phyloP scores from a whole-genome alignment of 257 asterid genomes.

The Leonotis leonurus region DNA sequence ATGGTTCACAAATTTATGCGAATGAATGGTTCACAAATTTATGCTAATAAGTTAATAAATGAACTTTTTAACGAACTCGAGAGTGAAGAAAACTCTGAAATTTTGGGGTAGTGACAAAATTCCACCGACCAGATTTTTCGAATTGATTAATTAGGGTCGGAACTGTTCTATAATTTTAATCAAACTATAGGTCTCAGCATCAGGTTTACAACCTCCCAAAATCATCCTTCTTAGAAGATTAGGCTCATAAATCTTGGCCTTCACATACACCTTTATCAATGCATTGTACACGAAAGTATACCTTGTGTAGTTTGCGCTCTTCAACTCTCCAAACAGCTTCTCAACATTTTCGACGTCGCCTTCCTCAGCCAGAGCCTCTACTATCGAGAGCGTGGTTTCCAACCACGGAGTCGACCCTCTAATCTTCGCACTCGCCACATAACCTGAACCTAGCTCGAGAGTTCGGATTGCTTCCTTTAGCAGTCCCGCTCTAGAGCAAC shows the following conservation, averaged over 20 bases:
- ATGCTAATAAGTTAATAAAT: too few species aligned
- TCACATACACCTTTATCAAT: constrained; percentile 69
- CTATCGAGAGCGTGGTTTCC: constrained; percentile 52
- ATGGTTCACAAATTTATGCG: too few species aligned
- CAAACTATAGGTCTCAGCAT: constrained; percentile 81
- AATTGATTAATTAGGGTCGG: constrained; percentile 19
- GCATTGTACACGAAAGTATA: constrained; percentile 75
- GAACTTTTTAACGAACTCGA: too few species aligned
- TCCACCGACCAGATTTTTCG: too few species aligned
- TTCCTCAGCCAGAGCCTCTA: constrained; percentile 50
- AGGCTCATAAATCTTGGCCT: constrained; percentile 70
- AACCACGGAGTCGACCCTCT: constrained; percentile 77
- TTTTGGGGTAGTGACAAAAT: too few species aligned
- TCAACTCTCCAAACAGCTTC: constrained; percentile 63
- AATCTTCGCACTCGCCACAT: constrained; percentile 31
- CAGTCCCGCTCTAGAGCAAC: constrained; percentile 76
- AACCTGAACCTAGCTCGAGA: constrained; percentile 47
- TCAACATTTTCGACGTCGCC: constrained; percentile 65
- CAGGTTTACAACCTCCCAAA: constrained; percentile 86
- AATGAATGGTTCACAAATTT: too few species aligned
- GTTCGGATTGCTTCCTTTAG: constrained; percentile 56
- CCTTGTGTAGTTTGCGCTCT: constrained; percentile 55
- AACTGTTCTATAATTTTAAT: constrained; percentile 66
- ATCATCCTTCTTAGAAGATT: constrained; percentile 81
- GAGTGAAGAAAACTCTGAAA: too few species aligned